Base-by-base conservation (phyloP, 331 rosid species). In the Stylosanthes scabra region DNA sequence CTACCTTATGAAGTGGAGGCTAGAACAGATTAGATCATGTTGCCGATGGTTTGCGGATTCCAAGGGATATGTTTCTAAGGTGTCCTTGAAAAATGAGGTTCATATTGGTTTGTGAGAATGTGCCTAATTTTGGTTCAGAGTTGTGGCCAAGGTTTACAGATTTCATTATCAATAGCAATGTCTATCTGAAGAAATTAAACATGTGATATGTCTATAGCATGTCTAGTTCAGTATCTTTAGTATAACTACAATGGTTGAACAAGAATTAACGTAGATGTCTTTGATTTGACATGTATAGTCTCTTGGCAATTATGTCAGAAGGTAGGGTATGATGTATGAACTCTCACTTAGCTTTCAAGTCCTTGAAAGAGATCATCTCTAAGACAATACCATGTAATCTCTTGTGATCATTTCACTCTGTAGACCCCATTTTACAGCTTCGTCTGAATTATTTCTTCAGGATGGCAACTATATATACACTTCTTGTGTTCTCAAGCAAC, bases 361-460 rank as follows among this genome's bases (percentile, higher is more conserved):
- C 37, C 70, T 59, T 44, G 55, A 81, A 16, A 76, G 54, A 72
- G 1, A 31, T 14, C 46, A n/a, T n/a, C n/a, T 60, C 8, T 5
- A 25, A 72, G 74, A 74, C 86, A 80, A 50, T 50, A 40, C 77
- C 87, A 84, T 75, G 81, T 88, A 85, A 74, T 73, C 49, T 59
- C 63, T 63, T 72, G 82, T 88, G 86, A 74, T 74, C 50, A 61
- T 60, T 70, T 80, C 69, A 55, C 16, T 39, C 11, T 29, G 20
- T 78, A 51, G 69, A 44, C 68, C 74, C 25, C 45, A 42, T 37
- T n/a, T 47, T 20, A n/a, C 55, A 4, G 59, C 16, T 37, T 52
- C 29, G 12, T 52, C 45, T 31, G 64, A 54, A 15, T 11, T 58
- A 66, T 12, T 39, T 37, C 41, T 14, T 16, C n/a, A 37, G 39